Base-by-base conservation (phyloP, 2,329 filamentous ascomycete species). In the Rutstroemia sp. region DNA sequence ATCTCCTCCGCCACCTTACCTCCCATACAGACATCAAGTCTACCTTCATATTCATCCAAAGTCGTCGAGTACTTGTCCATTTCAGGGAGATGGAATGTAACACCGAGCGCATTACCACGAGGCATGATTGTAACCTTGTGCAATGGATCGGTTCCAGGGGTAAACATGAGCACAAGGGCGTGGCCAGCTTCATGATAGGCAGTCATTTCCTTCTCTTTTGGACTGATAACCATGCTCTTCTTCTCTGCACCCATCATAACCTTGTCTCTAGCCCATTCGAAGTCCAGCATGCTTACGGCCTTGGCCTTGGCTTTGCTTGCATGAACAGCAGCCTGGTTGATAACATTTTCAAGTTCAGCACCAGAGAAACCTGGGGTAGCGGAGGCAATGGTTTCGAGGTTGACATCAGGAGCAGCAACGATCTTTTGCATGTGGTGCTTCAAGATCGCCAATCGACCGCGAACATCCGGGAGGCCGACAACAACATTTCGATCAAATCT, bases 101-200 rank as follows among this genome's bases (percentile, higher is more conserved):
- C 83, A 59, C 94, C 94, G 7, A 97, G 79, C 23, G 88, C 83
- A 66, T 86, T 84, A 10, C 94, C 94, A 66, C 95, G 87, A 53
- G 94, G 92, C 66, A 99, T 87, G 65, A 99, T 95, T 0, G 94
- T 99, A 50, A 96, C 92, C 75, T 99, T 99, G 80, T 99, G 96
- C 1, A 99, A 79, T 34, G 87, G 88, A 61, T 80, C 86, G 39
- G 82, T 83, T 59, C 87, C 84, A 61, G 78, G 77, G 12, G 86
- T 89, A 64, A 92, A 91, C 67, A 96, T 84, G 56, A 87, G 87
- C 58, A 96, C 89, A 16, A 99, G 81, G 8, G 94, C 91, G 71
- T 99, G 94, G 2, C 94, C 94, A 56, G 92, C 95, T 74, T 99
- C 94, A 68, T 96, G 91, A 68, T 95, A 96, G 1, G 91, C 91